Conservation (phyloP, 495 filamentous ascomycete species). For the Aspergillus incahuasiensis region DNA sequence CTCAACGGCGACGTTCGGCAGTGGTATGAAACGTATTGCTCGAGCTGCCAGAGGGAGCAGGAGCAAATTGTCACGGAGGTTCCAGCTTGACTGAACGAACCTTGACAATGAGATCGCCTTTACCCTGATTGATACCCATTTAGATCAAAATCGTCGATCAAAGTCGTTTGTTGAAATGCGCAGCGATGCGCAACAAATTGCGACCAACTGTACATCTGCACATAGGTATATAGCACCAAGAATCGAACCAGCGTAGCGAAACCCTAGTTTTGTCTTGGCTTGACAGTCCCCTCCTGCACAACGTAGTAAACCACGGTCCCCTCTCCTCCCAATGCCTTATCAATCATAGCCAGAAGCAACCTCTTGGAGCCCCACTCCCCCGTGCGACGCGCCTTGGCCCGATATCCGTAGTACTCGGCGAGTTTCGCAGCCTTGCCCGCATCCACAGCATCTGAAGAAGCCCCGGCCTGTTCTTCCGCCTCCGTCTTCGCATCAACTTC, state of each 20-base stretch:
- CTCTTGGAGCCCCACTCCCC: slow-evolving; percentile 57
- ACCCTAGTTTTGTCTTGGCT: slow-evolving; percentile 84
- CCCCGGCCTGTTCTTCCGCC: background rate
- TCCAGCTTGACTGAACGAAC: slow-evolving; percentile 17
- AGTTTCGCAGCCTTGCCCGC: slow-evolving; percentile 30
- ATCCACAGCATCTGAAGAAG: background rate
- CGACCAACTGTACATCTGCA: slow-evolving; percentile 3
- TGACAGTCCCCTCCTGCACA: slow-evolving; percentile 91
- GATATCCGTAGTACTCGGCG: slow-evolving; percentile 37
- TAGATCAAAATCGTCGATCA: too few species aligned
- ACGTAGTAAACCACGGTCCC: slow-evolving; percentile 95
- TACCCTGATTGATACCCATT: slow-evolving; percentile 33
- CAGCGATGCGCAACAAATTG: background rate
- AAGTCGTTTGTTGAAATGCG: slow-evolving; percentile 7
- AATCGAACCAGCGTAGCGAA: slow-evolving; percentile 2
- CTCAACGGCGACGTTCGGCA: slow-evolving; percentile 49
- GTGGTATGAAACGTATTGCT: slow-evolving; percentile 71
- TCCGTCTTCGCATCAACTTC: slow-evolving; percentile 13
- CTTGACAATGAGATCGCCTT: slow-evolving; percentile 5
- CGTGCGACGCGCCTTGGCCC: slow-evolving; percentile 23
- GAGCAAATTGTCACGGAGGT: slow-evolving; percentile 24
- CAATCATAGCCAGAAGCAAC: slow-evolving; percentile 73
- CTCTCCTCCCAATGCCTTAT: slow-evolving; percentile 60
- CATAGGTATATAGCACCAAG: slow-evolving; percentile 8
- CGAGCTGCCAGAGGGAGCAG: slow-evolving; percentile 63